phyloP scores from a whole-genome alignment of 129 eudicot genomes.

The Flaveria trinervia region DNA sequence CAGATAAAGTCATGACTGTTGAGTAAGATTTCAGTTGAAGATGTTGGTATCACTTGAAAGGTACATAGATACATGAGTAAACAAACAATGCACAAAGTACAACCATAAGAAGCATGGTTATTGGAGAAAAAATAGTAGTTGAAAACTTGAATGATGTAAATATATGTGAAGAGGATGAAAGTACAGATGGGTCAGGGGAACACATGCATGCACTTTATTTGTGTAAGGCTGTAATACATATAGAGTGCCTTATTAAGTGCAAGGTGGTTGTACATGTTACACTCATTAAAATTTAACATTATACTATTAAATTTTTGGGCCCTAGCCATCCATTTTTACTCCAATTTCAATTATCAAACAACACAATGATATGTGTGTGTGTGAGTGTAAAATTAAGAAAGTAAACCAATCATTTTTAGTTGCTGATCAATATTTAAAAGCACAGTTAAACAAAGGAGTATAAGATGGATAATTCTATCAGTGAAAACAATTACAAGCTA shows the following conservation, averaged over 20 bases:
- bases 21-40: background rate
- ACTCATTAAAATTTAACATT: slow-evolving; percentile 31
- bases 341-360: background rate
- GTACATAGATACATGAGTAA: slow-evolving; percentile 3
- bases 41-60: background rate
- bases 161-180: slow-evolving; percentile 8
- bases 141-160: background rate
- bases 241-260: slow-evolving; percentile 27
- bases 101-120: background rate
- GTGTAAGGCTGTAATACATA: slow-evolving; percentile 22
- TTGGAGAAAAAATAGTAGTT: background rate
- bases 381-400: too few species aligned
- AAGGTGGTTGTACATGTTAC: slow-evolving; percentile 44
- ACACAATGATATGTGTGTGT: background rate
- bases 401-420: too few species aligned
- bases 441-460: too few species aligned
- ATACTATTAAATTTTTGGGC: slow-evolving; percentile 34
- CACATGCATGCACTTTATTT: slow-evolving; percentile 39
- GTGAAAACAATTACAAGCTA: too few species aligned
- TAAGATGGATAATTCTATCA: too few species aligned
- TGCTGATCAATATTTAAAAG: too few species aligned
- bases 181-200: slow-evolving; percentile 28
- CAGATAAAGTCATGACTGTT: background rate
- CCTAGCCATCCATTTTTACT: slow-evolving; percentile 19
- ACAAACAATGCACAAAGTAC: slow-evolving; percentile 25